Percentiles rank a stretch among this genome's conserved stretches.
Evolutionary conservation across 306 rosid genomes (phyloP).

Genomic region (Senna tora): DNA sequence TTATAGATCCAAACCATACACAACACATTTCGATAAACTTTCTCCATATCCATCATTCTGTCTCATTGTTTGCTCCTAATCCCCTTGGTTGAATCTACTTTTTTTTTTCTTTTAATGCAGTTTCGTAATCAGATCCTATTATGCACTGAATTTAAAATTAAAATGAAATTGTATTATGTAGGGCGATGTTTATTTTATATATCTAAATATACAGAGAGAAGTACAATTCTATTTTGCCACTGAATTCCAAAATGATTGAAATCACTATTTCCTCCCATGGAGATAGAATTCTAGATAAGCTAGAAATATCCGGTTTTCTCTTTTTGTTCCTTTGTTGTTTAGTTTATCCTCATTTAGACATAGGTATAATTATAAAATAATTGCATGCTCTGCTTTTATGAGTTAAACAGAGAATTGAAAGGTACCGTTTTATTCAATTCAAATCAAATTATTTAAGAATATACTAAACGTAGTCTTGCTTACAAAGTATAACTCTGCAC

Average conservation of each 20-base stretch:
- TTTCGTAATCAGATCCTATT: background rate
- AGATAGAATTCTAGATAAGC: background rate
- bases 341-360: background rate
- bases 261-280: background rate
- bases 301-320: background rate
- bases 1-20: background rate
- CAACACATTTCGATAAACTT: background rate
- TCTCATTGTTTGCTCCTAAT: background rate
- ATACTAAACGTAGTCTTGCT: background rate
- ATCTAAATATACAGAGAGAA: background rate
- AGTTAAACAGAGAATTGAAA: background rate
- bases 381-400: background rate
- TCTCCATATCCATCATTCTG: too few species aligned
- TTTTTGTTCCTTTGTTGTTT: too few species aligned
- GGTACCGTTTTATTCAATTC: background rate
- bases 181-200: too few species aligned
- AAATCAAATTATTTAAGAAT: background rate
- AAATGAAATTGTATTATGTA: too few species aligned
- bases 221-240: background rate
- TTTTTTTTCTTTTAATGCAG: background rate
- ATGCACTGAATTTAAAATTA: background rate
- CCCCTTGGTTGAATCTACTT: background rate
- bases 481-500: too few species aligned
- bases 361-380: too few species aligned
- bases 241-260: background rate